These are phyloP conservation scores for Moricandia arvensis DNA, from an alignment of 345 rosid species.

Conservation along the genomic window DNA sequence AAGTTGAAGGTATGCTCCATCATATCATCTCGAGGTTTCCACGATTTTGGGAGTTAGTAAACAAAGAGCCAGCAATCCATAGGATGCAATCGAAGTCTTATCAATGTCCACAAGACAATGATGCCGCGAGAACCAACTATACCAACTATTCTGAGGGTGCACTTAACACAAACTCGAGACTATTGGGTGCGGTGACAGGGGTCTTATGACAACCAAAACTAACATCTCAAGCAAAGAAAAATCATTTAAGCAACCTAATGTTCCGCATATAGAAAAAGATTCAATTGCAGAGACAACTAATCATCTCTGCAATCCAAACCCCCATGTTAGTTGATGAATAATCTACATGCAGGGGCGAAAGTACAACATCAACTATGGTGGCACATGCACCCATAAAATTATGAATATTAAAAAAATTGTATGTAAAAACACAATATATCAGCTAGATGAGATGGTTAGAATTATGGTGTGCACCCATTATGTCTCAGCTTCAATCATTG, in stretches of 20 bases:
- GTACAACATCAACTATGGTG: too few relatives aligned
- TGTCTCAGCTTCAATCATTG: too few relatives aligned
- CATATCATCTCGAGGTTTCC: neutral
- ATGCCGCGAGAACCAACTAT: neutral
- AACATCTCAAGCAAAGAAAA: neutral
- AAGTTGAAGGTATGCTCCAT: slow-evolving; percentile 1
- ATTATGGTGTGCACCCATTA: too few relatives aligned
- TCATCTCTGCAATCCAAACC: neutral
- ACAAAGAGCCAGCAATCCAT: neutral
- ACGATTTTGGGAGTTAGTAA: neutral
- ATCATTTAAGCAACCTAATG: neutral
- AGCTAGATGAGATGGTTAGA: too few relatives aligned
- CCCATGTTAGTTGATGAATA: neutral
- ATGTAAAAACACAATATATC: too few relatives aligned
- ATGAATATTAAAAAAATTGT: too few relatives aligned
- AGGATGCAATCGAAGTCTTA: neutral
- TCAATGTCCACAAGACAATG: neutral
- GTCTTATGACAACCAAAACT: neutral
- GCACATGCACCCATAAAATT: too few relatives aligned
- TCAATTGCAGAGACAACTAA: neutral
- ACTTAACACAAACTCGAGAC: neutral
- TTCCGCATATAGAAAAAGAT: neutral
- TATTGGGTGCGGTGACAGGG: neutral
- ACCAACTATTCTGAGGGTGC: neutral
- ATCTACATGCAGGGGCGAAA: too few relatives aligned